Evolutionary conservation across 176 grass and related monocot genomes (phyloP).

Genomic region (bread wheat (Triticum aestivum)): DNA sequence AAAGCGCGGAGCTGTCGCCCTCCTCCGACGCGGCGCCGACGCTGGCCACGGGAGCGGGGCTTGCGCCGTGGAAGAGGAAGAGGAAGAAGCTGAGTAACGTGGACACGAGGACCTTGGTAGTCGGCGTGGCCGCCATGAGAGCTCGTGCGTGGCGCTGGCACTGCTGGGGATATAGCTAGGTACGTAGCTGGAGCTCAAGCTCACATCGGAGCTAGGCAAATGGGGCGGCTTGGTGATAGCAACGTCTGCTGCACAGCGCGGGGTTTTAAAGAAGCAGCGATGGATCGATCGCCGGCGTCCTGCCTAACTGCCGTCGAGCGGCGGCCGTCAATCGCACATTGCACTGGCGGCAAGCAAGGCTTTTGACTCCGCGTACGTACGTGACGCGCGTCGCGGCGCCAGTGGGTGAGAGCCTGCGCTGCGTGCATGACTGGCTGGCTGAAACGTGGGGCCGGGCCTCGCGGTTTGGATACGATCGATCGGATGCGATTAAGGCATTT

Average conservation of each 20-base stretch:
- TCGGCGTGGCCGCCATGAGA: conserved; percentile 26
- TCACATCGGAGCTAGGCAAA: conserved; percentile 22
- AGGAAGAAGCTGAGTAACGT: not conserved
- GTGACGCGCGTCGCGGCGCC: not conserved
- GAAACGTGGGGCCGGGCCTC: not conserved
- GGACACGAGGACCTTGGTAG: not conserved
- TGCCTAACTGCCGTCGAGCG: conserved; percentile 43
- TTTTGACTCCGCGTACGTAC: not conserved
- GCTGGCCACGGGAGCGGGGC: not conserved
- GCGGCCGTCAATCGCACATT: not conserved
- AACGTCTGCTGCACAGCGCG: conserved; percentile 47
- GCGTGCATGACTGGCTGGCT: not conserved
- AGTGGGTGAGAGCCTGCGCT: not conserved
- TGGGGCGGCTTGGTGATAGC: conserved; percentile 18
- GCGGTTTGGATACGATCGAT: not conserved
- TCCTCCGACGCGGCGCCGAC: not conserved
- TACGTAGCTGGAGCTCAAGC: not conserved
- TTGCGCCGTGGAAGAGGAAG: not conserved
- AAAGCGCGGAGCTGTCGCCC: conserved; percentile 39
- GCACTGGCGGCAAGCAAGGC: not conserved
- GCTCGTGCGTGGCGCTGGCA: not conserved
- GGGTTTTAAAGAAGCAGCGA: conserved; percentile 19
- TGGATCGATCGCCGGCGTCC: not conserved
- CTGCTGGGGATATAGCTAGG: not conserved
- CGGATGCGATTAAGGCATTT: not conserved